Evolutionary conservation across 768 basidiomycete species (phyloP).

Genomic region (Artomyces pyxidatus): DNA sequence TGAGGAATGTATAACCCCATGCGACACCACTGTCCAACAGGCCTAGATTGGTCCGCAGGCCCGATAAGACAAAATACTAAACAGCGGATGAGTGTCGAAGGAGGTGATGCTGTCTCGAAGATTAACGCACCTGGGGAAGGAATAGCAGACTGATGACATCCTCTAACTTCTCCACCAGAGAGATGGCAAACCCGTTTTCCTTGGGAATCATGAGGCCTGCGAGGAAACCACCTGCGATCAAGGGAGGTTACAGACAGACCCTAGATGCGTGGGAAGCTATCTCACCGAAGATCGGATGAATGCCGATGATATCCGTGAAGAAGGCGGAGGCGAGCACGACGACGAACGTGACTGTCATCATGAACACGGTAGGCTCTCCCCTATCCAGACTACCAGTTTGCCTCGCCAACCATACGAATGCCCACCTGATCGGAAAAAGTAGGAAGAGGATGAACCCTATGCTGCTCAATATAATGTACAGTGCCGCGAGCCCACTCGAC

Average conservation of each 20-base stretch:
- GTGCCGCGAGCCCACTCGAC: conserved; percentile 58
- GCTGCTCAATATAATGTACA: conserved; percentile 69
- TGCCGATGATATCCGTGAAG: conserved; percentile 82
- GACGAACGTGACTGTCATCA: conserved; percentile 77
- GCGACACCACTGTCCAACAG: conserved; percentile 64
- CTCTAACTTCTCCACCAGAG: conserved; percentile 78
- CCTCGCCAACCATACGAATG: conserved; percentile 56
- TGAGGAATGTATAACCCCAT: conserved; percentile 76
- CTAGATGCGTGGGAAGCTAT: conserved; percentile 5
- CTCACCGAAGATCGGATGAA: conserved; percentile 59
- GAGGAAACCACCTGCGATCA: conserved; percentile 63
- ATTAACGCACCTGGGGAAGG: conserved; percentile 64
- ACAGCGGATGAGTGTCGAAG: conserved; percentile 10
- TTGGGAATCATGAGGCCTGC: conserved; percentile 82
- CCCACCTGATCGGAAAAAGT: conserved; percentile 55
- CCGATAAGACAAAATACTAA: conserved; percentile 76
- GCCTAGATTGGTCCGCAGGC: conserved; percentile 74
- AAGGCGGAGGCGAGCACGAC: conserved; percentile 70
- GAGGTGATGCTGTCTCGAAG: neutral
- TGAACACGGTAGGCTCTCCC: conserved; percentile 59
- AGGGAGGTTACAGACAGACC: conserved; percentile 7
- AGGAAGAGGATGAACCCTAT: conserved; percentile 61
- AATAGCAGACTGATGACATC: conserved; percentile 76
- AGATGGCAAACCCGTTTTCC: conserved; percentile 73
- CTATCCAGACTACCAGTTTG: conserved; percentile 66